These are phyloP conservation scores for Monosporascus sp. DNA, from an alignment of 2,329 filamentous ascomycete genomes.

Conservation along the genomic window DNA sequence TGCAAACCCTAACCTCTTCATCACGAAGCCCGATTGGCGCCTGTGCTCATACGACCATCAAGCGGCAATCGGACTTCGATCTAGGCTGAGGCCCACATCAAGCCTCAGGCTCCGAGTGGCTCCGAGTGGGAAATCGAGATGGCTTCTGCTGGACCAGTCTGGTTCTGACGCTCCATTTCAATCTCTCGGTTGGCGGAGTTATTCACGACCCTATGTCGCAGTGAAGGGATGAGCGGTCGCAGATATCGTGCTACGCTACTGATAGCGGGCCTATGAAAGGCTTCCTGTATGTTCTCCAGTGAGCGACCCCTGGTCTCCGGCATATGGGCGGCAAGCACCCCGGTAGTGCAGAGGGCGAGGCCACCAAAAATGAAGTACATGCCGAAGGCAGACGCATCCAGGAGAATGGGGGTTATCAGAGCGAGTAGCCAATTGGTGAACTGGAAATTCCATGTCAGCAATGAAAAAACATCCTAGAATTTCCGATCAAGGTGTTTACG, in stretches of 20 bases:
- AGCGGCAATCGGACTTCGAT: not conserved
- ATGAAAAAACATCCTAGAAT: not conserved
- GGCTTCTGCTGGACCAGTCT: not conserved
- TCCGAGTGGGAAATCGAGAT: not conserved
- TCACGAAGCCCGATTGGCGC: no score
- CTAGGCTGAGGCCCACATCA: not conserved
- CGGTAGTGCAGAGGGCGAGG: conserved; percentile 32
- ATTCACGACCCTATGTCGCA: not conserved
- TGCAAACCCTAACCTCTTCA: no score
- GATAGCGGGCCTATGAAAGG: conserved; percentile 31
- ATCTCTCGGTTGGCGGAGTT: not conserved
- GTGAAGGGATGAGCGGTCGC: not conserved
- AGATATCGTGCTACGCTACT: conserved; percentile 7
- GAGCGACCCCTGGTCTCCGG: conserved; percentile 44
- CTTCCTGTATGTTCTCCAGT: conserved; percentile 45
- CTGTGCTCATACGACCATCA: not conserved
- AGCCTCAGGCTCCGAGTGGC: not conserved
- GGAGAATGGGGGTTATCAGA: conserved; percentile 36
- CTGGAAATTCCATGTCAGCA: not conserved
- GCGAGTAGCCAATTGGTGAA: conserved; percentile 35
- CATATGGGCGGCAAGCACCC: conserved; percentile 39
- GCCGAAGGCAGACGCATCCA: conserved; percentile 35
- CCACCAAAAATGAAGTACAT: conserved; percentile 43
- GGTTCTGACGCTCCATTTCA: not conserved
- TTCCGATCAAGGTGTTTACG: conserved; percentile 9